Evolutionary conservation across 495 filamentous ascomycete genomes (phyloP), one percentile per base, ranked within the genome.

Genomic region (Talaromyces liani): DNA sequence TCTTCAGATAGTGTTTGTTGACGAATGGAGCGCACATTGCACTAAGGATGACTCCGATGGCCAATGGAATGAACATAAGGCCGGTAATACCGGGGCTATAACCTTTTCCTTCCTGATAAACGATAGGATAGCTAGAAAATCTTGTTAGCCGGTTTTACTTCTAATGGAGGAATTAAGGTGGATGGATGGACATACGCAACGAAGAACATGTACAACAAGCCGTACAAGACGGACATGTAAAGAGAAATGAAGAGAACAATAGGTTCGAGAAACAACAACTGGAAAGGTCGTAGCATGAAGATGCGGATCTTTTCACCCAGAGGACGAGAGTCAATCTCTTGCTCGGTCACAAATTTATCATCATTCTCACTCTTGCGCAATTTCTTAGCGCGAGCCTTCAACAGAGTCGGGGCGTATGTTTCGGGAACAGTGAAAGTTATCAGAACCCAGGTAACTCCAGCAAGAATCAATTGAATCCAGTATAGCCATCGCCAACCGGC

Each of bases 161-260:
- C 3, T 41, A 36, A 27, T 3, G 18, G 10, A 2, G 5, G 9
- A 27, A 24, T 8, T 18, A 4, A 29, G 55, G 20, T 45, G 45
- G 45, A 29, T 22, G 9, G 25, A 22, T 53, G 18, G 9, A 74
- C 74, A 71, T 75, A 79, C 66, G 82, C 80, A 64, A 91, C 82
- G 75, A 93, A 91, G 78, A 91, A 92, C 87, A 91, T 91, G 82
- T 91, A 91, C 4, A 92, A 80, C 12, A 91, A 72, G 3, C 89
- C 88, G 72, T 92, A 91, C 6, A 92, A 79, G 14, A 91, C 86
- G 8, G 84, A 86, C 89, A 91, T 91, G 77, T 92, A 92, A 8
- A 92, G 63, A 14, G 85, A 80, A 61, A 94, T 86, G 62, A 91
- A 84, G 47, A 92, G 77, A 45, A 94, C 90, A 67, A 94, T 94